Evolutionary conservation across 805 yeast genomes (phyloP), one percentile per base, ranked within the genome.

Genomic region (Lachancea fermentati): DNA sequence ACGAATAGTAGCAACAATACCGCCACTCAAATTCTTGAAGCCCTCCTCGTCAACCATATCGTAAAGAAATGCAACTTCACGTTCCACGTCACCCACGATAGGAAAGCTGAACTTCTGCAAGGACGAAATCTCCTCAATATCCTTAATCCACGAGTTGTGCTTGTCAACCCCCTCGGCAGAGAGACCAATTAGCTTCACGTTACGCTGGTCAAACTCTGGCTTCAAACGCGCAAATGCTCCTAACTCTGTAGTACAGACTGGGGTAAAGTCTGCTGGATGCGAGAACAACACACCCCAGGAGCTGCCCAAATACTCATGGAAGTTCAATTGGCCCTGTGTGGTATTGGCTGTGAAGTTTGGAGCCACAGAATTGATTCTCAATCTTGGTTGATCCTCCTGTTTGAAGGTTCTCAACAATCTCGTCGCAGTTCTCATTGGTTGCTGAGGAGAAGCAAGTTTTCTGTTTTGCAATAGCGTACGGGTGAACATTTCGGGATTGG

Each of bases 241-340:
- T 60, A 88, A 75, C 71, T 88, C 97, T 42, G 96, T 88, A 58
- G 96, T 89, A 68, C 97, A 88, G 41, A 88, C 96, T 35, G 97
- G 97, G 14, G 97, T 88, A 74, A 86, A 89, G 66, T 88, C 97
- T 41, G 88, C 96, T 47, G 97, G 97, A 66, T 88, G 97, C 18
- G 95, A 85, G 69, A 88, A 88, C 58, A 88, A 72, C 37, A 88
- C 80, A 35, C 81, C 79, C 97, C 97, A 88, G 34, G 81, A 75
- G 67, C 83, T 78, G 36, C 91, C 91, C 53, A 87, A 72, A 72
- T 72, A 88, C 46, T 89, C 81, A 69, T 88, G 95, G 79, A 88
- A 88, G 51, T 85, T 78, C 59, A 88, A 78, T 48, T 77, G 76
- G 43, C 97, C 97, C 48, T 72, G 72, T 44, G 96, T 85, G 42